These are phyloP conservation scores for Aspergillus intermedius DNA, from an alignment of 2,329 filamentous ascomycete genomes.

Conservation along the genomic window DNA sequence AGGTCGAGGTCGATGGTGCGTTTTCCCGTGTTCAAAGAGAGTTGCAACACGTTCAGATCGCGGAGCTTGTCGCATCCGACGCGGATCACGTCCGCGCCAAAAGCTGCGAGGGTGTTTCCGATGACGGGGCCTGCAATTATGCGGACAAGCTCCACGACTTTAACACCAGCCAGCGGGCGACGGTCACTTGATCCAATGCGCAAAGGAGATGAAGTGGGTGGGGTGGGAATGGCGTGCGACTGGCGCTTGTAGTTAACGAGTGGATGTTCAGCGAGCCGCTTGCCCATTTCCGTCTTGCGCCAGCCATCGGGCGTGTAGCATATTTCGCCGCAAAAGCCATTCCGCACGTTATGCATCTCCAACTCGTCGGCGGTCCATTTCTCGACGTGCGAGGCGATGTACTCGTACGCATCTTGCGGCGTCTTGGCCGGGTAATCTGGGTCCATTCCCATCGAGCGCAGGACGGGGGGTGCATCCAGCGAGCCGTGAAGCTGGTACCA, in stretches of 20 bases:
- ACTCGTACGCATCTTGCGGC: conserved; percentile 1
- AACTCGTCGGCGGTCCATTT: conserved; percentile 31
- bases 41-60: conserved; percentile 25
- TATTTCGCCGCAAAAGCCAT: conserved; percentile 36
- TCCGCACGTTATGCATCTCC: conserved; percentile 29
- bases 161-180: conserved; percentile 33
- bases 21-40: conserved; percentile 18
- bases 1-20: conserved; percentile 40
- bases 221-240: conserved; percentile 24
- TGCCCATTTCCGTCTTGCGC: conserved; percentile 37
- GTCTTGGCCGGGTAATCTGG: conserved; percentile 9
- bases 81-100: conserved; percentile 44
- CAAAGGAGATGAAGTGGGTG: conserved; percentile 17
- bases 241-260: conserved; percentile 33
- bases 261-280: conserved; percentile 33
- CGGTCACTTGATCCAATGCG: background rate
- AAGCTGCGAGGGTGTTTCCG: conserved; percentile 37
- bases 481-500: conserved; percentile 47
- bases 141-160: conserved; percentile 38
- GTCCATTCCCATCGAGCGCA: conserved; percentile 40
- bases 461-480: conserved; percentile 35
- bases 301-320: conserved; percentile 37
- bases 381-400: conserved; percentile 14
- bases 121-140: conserved; percentile 38
- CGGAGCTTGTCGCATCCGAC: conserved; percentile 38